These are phyloP conservation scores for Dactylellina haptotyla DNA, from an alignment of 2,329 filamentous ascomycete genomes.

Conservation along the genomic window DNA sequence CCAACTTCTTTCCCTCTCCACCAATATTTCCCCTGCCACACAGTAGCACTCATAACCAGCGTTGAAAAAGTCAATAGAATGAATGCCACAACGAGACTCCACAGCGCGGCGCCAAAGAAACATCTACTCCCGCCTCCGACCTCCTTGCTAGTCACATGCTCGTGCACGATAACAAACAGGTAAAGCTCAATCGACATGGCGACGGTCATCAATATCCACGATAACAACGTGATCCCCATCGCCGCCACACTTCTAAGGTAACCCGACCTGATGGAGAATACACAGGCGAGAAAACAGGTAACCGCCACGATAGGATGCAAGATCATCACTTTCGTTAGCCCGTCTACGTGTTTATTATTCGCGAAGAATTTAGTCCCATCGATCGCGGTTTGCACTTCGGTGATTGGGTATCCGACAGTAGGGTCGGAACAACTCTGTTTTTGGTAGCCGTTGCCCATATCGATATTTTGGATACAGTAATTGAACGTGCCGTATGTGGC, in stretches of 20 bases:
- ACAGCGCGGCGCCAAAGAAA: constrained; percentile 28
- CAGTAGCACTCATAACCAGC: constrained; percentile 13
- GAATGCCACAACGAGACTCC: constrained; percentile 28
- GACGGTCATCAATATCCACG: constrained; percentile 18
- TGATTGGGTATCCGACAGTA: constrained; percentile 35
- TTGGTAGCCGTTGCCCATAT: constrained; percentile 40
- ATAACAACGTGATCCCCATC: constrained; percentile 15
- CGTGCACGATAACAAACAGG: constrained; percentile 29
- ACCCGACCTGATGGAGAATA: constrained; percentile 34
- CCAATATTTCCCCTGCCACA: constrained; percentile 34
- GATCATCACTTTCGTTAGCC: constrained; percentile 47
- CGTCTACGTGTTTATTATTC: constrained; percentile 33
- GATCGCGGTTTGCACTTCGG: constrained; percentile 38
- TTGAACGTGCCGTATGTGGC: constrained; percentile 44
- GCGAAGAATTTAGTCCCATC: constrained; percentile 44
- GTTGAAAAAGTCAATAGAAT: constrained; percentile 15
- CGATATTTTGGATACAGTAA: constrained; percentile 51
- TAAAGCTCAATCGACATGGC: constrained; percentile 41
- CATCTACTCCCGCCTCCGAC: constrained; percentile 30
- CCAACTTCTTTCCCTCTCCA: constrained; percentile 12
- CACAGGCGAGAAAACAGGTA: constrained; percentile 13
- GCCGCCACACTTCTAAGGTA: constrained; percentile 21
- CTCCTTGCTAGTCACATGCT: constrained; percentile 30
- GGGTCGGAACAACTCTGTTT: constrained; percentile 40
- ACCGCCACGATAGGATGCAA: constrained; percentile 33